phyloP scores from a whole-genome alignment of 495 filamentous ascomycete species.

The Ramalina peruviana region DNA sequence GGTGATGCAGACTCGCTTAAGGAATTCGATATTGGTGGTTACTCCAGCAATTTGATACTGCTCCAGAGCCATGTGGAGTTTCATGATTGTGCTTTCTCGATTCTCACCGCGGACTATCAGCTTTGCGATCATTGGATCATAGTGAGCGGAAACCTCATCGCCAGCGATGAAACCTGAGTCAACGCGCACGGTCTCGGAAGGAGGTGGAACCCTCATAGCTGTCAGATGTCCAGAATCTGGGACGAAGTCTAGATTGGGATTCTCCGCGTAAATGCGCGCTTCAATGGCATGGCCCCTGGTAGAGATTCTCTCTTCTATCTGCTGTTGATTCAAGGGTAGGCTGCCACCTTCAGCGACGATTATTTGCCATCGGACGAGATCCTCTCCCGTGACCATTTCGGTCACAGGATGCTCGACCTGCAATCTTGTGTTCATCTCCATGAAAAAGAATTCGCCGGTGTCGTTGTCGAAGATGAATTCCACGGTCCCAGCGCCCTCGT shows the following conservation, averaged over 20 bases:
- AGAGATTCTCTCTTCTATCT: slow-evolving; percentile 66
- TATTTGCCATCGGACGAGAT: slow-evolving; percentile 94
- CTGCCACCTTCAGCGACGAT: slow-evolving; percentile 75
- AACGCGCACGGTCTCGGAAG: slow-evolving; percentile 61
- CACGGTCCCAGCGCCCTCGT: slow-evolving; percentile 91
- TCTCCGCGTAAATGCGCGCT: slow-evolving; percentile 93
- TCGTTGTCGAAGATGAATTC: slow-evolving; percentile 99
- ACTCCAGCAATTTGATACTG: slow-evolving; percentile 88
- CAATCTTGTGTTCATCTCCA: slow-evolving; percentile 98
- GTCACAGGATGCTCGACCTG: slow-evolving; percentile 98
- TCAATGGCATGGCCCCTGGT: slow-evolving; percentile 78
- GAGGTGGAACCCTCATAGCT: slow-evolving; percentile 62
- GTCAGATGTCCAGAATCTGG: slow-evolving; percentile 84
- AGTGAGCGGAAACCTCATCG: slow-evolving; percentile 86
- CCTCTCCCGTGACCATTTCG: slow-evolving; percentile 90
- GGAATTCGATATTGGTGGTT: slow-evolving; percentile 90
- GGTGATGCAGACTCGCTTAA: slow-evolving; percentile 73
- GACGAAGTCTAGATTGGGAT: slow-evolving; percentile 75
- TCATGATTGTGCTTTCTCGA: slow-evolving; percentile 69
- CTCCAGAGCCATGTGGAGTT: slow-evolving; percentile 65
- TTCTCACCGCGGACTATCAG: slow-evolving; percentile 78
- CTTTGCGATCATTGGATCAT: slow-evolving; percentile 98
- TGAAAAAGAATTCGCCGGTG: slow-evolving; percentile 87
- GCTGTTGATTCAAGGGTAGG: slow-evolving; percentile 73
- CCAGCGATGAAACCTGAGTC: slow-evolving; percentile 87